Evolutionary conservation across 2,329 filamentous ascomycete species (phyloP), one percentile per base, ranked within the genome.

Genomic region (Sporothrix pseudoabietina): DNA sequence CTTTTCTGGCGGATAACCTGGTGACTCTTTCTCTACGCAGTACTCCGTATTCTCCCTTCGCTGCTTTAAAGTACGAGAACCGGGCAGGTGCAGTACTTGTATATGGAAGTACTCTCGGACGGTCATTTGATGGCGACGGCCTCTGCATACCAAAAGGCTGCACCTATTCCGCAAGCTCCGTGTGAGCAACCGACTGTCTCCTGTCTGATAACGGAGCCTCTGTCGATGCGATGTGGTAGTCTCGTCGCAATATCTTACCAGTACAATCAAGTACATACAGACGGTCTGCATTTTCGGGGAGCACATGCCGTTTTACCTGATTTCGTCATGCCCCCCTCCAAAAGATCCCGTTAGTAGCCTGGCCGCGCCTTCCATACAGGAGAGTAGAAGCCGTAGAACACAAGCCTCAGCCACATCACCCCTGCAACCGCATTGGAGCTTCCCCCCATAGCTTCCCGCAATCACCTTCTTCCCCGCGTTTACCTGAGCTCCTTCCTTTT

Each of bases 381-480:
- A 41, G 39, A 47, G 39, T 47, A 65, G 61, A 47, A 44, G 32
- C 19, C 39, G n/a, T 16, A 44, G 16, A 47, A 30, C 26, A 35
- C 65, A 49, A 52, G 26, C 65, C 6, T n/a, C 39, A 12, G n/a
- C 52, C 52, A 54, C 52, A 69, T 30, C 66, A 55, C 66, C 66
- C 66, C 66, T 69, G 66, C 32, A 39, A 26, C 66, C 41, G 30
- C 66, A 30, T 70, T 47, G 68, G 12, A 41, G 68, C 52, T 57
- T 26, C 52, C 47, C 49, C 26, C 5, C 26, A 30, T 22, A 41
- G 68, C 52, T 57, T 39, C 52, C 47, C 49, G 26, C 5, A 41
- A 30, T 22, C 19, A 12, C 47, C 14, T 41, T 49, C 52, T 57
- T 70, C 68, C 68, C 68, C 68, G 68, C 68, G 68, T 70, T 59